Evolutionary conservation across 139 green algal species (phyloP).

Genomic region (Ulvella scutata): DNA sequence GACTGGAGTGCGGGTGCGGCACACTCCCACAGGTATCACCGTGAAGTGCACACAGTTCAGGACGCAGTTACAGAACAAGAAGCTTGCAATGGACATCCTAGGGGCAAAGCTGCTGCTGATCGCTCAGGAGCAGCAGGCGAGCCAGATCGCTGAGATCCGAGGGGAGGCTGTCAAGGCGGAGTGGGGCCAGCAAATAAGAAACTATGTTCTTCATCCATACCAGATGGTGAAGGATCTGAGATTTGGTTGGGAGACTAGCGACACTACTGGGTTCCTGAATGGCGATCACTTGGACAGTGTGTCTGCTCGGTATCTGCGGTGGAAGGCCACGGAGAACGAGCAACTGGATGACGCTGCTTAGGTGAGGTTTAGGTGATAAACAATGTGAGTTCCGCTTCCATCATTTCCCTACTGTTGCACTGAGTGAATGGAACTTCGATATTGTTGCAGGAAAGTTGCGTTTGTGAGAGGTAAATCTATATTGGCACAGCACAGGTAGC

Average conservation of each 20-base stretch:
- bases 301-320: conserved; percentile 11
- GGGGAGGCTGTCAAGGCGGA: conserved; percentile 59
- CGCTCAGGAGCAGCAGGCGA: conserved; percentile 14
- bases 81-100: neutral
- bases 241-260: conserved; percentile 31
- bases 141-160: conserved; percentile 26
- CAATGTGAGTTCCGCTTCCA: no score
- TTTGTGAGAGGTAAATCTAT: no score
- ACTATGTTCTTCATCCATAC: conserved; percentile 97
- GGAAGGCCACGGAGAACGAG: neutral
- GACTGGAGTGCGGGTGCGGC: conserved; percentile 53
- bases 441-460: no score
- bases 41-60: conserved; percentile 66
- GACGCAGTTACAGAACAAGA: neutral
- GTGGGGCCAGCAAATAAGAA: conserved; percentile 94
- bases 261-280: conserved; percentile 41
- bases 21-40: conserved; percentile 68
- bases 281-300: conserved; percentile 22
- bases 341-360: neutral
- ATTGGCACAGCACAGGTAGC: no score
- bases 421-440: no score
- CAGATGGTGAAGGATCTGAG: conserved; percentile 89
- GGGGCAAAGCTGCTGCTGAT: neutral
- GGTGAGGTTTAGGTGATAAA: neutral
- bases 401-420: no score